Evolutionary conservation across 1,284 basidiomycete genomes (phyloP).

Genomic region (Peniophora sp.): DNA sequence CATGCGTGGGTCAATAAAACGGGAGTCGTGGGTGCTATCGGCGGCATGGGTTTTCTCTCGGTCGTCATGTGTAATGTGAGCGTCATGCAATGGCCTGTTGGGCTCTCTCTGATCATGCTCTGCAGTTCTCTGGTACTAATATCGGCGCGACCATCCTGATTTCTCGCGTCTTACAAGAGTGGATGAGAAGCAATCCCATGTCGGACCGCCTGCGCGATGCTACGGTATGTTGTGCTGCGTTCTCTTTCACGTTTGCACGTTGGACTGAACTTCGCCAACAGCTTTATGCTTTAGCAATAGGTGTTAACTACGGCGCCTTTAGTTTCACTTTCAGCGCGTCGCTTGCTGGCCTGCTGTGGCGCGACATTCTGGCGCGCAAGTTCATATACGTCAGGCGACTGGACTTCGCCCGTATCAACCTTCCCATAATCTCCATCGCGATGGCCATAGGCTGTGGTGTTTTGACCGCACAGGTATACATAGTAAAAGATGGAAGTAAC

Average conservation of each 20-base stretch:
- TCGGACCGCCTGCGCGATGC: slow-evolving; percentile 2
- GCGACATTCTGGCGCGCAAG: slow-evolving; percentile 72
- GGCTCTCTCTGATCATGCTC: slow-evolving; percentile 1
- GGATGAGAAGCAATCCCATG: slow-evolving; percentile 16
- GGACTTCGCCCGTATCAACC: slow-evolving; percentile 73
- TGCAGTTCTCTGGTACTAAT: slow-evolving; percentile 78
- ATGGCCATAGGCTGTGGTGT: slow-evolving; percentile 19
- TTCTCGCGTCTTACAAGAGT: slow-evolving; percentile 46
- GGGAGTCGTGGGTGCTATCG: slow-evolving; percentile 33
- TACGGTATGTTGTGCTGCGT: slow-evolving; percentile 11
- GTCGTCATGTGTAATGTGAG: slow-evolving; percentile 79
- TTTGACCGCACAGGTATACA: slow-evolving; percentile 20
- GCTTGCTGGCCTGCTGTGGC: slow-evolving; percentile 88
- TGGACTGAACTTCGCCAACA: too few species aligned
- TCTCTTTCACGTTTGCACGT: too few species aligned
- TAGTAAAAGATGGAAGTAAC: slow-evolving; percentile 4
- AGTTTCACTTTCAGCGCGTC: slow-evolving; percentile 88
- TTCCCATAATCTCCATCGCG: slow-evolving; percentile 23
- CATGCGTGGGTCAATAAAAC: slow-evolving; percentile 34
- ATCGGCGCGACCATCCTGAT: slow-evolving; percentile 95
- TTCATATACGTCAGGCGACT: slow-evolving; percentile 58
- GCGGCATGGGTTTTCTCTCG: slow-evolving; percentile 37
- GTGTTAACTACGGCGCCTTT: slow-evolving; percentile 89
- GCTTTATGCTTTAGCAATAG: slow-evolving; percentile 64
- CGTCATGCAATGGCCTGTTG: slow-evolving; percentile 7